These are phyloP conservation scores for Phytophthora sojae DNA, from an alignment of 352 stramenopile genomes.

Conservation along the genomic window DNA sequence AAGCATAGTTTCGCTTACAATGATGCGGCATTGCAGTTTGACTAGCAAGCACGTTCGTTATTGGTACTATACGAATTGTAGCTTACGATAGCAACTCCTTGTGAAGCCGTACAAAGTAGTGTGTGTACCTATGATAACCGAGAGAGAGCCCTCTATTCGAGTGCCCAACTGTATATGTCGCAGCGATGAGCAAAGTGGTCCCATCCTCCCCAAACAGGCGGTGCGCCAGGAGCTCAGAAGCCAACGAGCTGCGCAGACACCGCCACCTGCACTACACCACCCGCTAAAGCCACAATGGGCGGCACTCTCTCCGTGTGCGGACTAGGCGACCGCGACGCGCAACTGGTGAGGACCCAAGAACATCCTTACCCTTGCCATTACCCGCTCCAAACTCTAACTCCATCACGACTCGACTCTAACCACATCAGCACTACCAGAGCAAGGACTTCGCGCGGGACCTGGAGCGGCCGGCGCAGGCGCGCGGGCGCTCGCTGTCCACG, in stretches of 20 bases:
- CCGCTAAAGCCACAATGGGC: constrained; percentile 18
- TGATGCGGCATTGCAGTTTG: too few species aligned
- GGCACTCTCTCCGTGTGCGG: constrained; percentile 35
- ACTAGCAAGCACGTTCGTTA: too few species aligned
- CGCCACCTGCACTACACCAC: neutral
- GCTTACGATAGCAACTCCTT: too few species aligned
- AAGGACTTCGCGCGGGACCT: constrained; percentile 40
- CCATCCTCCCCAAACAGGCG: neutral
- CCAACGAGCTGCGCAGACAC: constrained; percentile 14
- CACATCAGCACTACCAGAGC: constrained; percentile 40
- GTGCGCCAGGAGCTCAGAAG: constrained; percentile 18
- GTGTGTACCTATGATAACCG: too few species aligned
- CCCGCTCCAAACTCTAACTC: too few species aligned
- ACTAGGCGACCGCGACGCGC: constrained; percentile 24
- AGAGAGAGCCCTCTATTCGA: neutral
- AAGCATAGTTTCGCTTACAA: too few species aligned
- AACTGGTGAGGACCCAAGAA: constrained; percentile 16
- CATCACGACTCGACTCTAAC: too few species aligned
- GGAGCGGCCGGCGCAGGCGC: constrained; percentile 31
- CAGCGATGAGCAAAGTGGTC: neutral
- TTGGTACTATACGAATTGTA: too few species aligned
- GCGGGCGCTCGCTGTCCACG: constrained; percentile 46
- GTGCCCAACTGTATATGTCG: neutral
- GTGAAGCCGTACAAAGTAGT: too few species aligned
- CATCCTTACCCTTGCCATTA: too few species aligned